Percentiles rank a stretch among this genome's conserved stretches.
Conservation (phyloP, 495 filamentous ascomycete species). For the Filosporella fistucella region DNA sequence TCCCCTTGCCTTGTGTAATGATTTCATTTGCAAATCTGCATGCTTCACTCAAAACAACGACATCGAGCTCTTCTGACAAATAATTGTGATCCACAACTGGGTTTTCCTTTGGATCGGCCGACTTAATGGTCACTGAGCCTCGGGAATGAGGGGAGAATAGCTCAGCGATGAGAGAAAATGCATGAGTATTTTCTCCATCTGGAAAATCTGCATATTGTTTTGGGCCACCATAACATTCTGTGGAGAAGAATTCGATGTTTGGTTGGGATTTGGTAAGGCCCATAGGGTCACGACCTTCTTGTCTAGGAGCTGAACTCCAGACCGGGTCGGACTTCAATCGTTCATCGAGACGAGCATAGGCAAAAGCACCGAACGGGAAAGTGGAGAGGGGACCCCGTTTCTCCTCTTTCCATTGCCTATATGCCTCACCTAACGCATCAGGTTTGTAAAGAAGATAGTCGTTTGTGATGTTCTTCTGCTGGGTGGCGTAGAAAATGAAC, state of each 20-base stretch:
- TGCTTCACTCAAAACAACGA: slow-evolving; percentile 43
- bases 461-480: slow-evolving; percentile 39
- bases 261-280: slow-evolving; percentile 42
- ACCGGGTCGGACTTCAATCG: slow-evolving; percentile 39
- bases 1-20: slow-evolving; percentile 45
- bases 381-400: slow-evolving; percentile 44
- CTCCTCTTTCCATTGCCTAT: slow-evolving; percentile 42
- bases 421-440: slow-evolving; percentile 38
- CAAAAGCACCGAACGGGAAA: slow-evolving; percentile 51
- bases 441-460: slow-evolving; percentile 35
- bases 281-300: slow-evolving; percentile 46
- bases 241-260: slow-evolving; percentile 47
- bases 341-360: slow-evolving; percentile 45
- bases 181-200: slow-evolving; percentile 37
- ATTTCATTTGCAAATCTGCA: slow-evolving; percentile 50
- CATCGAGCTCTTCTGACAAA: slow-evolving; percentile 41
- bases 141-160: slow-evolving; percentile 27
- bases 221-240: slow-evolving; percentile 48
- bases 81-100: slow-evolving; percentile 49
- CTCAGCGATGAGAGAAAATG: slow-evolving; percentile 27
- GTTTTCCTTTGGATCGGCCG: slow-evolving; percentile 48
- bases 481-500: slow-evolving; percentile 37
- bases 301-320: slow-evolving; percentile 35
- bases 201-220: slow-evolving; percentile 45
- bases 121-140: slow-evolving; percentile 43